A percentile compares a stretch with the other conserved stretches of the same genome.
Conservation (phyloP, 1,284 basidiomycete species). For the Cystobasidiaceae sp. region DNA sequence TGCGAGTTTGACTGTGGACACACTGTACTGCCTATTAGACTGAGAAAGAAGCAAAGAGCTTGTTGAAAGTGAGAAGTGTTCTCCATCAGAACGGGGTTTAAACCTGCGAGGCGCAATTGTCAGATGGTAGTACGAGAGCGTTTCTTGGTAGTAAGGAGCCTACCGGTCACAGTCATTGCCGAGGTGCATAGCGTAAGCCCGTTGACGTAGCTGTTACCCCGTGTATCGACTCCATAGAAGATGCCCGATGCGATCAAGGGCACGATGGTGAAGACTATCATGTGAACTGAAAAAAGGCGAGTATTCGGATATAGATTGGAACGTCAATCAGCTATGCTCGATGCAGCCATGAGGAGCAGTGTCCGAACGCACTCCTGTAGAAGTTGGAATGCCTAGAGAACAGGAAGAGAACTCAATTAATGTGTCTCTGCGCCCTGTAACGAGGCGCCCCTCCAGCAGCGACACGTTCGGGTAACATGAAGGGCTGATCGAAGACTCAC, state of each 20-base stretch:
- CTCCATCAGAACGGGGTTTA: conserved; percentile 37
- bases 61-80: conserved; percentile 38
- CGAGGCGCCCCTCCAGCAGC: background rate
- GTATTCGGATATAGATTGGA: background rate
- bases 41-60: conserved; percentile 37
- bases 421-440: conserved; percentile 48
- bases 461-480: no score
- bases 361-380: conserved; percentile 14
- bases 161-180: conserved; percentile 47
- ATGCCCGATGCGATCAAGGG: conserved; percentile 46
- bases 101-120: conserved; percentile 17
- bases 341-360: background rate
- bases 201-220: conserved; percentile 38
- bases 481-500: no score
- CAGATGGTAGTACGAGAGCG: background rate
- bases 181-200: conserved; percentile 43
- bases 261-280: conserved; percentile 46
- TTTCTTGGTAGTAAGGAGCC: background rate
- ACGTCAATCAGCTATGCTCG: background rate
- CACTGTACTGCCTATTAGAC: conserved; percentile 19
- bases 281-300: conserved; percentile 42
- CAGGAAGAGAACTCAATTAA: no score
- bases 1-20: background rate
- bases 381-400: conserved; percentile 19
- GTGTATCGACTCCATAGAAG: conserved; percentile 47